Evolutionary conservation across 2,329 filamentous ascomycete species (phyloP), one percentile per base, ranked within the genome.

Genomic region (Pseudopyricularia cyperi): DNA sequence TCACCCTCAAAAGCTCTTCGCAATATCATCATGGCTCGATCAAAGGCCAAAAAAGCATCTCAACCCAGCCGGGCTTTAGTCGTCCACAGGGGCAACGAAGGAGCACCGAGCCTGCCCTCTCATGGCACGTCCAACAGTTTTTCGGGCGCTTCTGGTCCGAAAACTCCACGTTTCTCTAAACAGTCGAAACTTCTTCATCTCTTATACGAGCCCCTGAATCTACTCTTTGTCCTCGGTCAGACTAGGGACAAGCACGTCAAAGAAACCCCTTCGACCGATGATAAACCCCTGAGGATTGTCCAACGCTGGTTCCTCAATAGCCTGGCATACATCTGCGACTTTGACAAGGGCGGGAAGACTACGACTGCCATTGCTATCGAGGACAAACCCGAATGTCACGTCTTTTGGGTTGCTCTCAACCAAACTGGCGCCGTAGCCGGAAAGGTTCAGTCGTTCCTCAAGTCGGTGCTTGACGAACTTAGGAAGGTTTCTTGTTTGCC

Each of bases 401-500:
- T 64, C 2, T 72, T 73, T 37, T 75, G 71, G 68, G 49, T 75
- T 7, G 66, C 73, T 3, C 66, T 65, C 1, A 76, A 76, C 9
- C 24, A 14, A 8, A n/a, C 30, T 2, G 15, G 14, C 4, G 14
- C 17, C 12, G 3, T 5, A 2, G 19, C 22, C 24, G 3, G 14
- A 7, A 58, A 57, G n/a, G 62, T 63, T 7, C 46, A 55, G 0
- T 22, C 15, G 0, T 72, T 72, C 42, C 57, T 73, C 0, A 24
- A 32, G 0, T 46, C 44, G 1, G 42, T 62, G 4, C 58, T 73
- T 1, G 22, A 34, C 1, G n/a, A n/a, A n/a, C n/a, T n/a, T n/a
- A n/a, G n/a, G n/a, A n/a, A n/a, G n/a, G n/a, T n/a, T n/a, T n/a
- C n/a, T n/a, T n/a, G n/a, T n/a, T n/a, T n/a, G n/a, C n/a, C n/a